Evolutionary conservation across 2,329 filamentous ascomycete species (phyloP).

Genomic region (Diplodia seriata): DNA sequence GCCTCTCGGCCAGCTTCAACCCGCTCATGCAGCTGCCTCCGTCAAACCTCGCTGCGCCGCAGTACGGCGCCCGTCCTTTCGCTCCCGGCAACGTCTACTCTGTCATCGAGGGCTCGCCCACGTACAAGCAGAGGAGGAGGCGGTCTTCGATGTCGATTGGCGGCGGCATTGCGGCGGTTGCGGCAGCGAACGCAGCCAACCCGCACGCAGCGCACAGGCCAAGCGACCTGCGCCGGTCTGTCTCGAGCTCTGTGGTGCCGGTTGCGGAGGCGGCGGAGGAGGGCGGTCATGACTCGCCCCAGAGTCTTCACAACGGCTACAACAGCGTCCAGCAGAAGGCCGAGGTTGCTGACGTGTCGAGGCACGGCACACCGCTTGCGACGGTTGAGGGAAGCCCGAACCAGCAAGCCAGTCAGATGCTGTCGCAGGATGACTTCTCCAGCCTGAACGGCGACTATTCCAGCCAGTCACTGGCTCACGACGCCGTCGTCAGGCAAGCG

Average conservation of each 20-base stretch:
- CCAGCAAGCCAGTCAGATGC: constrained; percentile 70
- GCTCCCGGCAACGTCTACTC: constrained; percentile 87
- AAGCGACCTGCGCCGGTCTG: constrained; percentile 88
- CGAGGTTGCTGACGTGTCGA: constrained; percentile 75
- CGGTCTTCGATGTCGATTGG: constrained; percentile 90
- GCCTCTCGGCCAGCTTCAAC: constrained; percentile 77
- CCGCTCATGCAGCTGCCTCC: constrained; percentile 90
- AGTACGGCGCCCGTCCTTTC: constrained; percentile 74
- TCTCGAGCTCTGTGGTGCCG: constrained; percentile 85
- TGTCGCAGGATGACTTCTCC: constrained; percentile 72
- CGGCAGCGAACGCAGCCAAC: constrained; percentile 57
- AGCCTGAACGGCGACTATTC: constrained; percentile 63
- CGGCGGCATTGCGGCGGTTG: constrained; percentile 73
- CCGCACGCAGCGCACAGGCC: constrained; percentile 74
- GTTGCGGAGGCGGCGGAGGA: constrained; percentile 77
- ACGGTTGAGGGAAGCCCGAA: constrained; percentile 83
- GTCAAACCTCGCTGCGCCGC: constrained; percentile 79
- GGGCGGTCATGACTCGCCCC: constrained; percentile 77
- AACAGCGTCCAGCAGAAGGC: constrained; percentile 74
- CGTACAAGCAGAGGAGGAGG: constrained; percentile 95
- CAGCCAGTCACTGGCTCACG: constrained; percentile 61
- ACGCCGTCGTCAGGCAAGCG: constrained; percentile 64
- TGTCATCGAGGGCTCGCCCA: constrained; percentile 96
- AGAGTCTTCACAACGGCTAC: constrained; percentile 72
- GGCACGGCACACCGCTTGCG: constrained; percentile 88